phyloP scores from a whole-genome alignment of 139 green algal species.

The Spirogloea muscicola region DNA sequence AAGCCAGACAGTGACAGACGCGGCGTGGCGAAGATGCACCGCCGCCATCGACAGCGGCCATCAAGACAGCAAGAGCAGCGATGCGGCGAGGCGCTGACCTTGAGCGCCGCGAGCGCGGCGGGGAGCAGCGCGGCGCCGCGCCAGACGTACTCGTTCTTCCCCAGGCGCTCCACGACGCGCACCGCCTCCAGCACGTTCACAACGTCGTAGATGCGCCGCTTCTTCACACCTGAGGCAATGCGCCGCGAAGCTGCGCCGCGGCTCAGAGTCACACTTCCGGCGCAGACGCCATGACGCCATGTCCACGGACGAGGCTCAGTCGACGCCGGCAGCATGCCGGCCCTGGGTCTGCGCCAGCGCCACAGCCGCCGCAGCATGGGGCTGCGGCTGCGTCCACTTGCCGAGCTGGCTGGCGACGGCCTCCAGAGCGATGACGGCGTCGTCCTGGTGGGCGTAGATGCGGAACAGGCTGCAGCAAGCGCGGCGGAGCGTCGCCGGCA shows the following conservation, averaged over 20 bases:
- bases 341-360: neutral
- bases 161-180: conserved; percentile 57
- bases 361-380: neutral
- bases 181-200: conserved; percentile 79
- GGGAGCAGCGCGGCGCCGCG: conserved; percentile 39
- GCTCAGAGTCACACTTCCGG: neutral
- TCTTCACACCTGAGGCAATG: conserved; percentile 51
- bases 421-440: conserved; percentile 5
- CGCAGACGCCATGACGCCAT: neutral
- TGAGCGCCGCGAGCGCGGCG: conserved; percentile 19
- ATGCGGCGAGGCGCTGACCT: too few species aligned
- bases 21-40: too few species aligned
- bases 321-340: neutral
- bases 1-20: too few species aligned
- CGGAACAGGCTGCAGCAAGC: conserved; percentile 16
- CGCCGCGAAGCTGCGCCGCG: neutral
- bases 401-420: neutral
- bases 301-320: neutral
- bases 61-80: too few species aligned
- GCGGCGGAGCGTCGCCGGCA: too few species aligned
- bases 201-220: conserved; percentile 78
- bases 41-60: too few species aligned
- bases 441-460: neutral
- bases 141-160: conserved; percentile 63
- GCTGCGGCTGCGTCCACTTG: neutral